These are phyloP conservation scores for Melocanna baccifera DNA, from an alignment of 176 grass and related monocot genomes.

Conservation along the genomic window DNA sequence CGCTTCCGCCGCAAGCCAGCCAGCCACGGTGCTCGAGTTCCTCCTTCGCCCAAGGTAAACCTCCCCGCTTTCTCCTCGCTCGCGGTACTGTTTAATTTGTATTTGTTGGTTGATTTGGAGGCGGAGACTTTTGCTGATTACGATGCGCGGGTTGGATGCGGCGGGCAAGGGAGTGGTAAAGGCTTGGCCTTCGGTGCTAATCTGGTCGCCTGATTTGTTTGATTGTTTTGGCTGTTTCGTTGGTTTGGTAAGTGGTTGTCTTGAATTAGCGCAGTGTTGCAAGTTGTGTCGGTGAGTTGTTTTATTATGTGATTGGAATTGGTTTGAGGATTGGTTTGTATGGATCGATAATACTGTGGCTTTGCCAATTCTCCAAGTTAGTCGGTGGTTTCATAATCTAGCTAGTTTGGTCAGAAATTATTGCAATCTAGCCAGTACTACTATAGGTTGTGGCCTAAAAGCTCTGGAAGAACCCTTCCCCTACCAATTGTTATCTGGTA, in stretches of 20 bases:
- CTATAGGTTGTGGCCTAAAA: neutral
- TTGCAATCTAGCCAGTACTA: neutral
- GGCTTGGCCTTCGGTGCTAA: neutral
- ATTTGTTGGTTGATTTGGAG: no score
- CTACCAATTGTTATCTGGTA: neutral
- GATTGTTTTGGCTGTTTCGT: neutral
- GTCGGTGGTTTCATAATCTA: neutral
- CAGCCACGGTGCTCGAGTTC: neutral
- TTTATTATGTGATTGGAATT: neutral
- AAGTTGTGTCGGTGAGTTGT: neutral
- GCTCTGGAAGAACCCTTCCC: neutral
- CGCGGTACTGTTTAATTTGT: neutral
- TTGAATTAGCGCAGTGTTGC: neutral
- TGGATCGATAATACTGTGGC: neutral
- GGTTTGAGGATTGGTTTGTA: neutral
- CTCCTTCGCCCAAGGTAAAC: neutral
- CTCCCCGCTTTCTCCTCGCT: fast-evolving
- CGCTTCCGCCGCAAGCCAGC: neutral
- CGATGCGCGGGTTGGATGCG: neutral
- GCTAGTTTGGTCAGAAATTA: neutral
- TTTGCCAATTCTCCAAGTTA: no score
- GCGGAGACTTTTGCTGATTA: no score
- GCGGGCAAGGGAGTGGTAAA: neutral
- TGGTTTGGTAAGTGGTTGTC: neutral
- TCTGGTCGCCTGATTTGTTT: neutral